Conservation (phyloP, 2,329 filamentous ascomycete species). For the Emmonsia crescens region DNA sequence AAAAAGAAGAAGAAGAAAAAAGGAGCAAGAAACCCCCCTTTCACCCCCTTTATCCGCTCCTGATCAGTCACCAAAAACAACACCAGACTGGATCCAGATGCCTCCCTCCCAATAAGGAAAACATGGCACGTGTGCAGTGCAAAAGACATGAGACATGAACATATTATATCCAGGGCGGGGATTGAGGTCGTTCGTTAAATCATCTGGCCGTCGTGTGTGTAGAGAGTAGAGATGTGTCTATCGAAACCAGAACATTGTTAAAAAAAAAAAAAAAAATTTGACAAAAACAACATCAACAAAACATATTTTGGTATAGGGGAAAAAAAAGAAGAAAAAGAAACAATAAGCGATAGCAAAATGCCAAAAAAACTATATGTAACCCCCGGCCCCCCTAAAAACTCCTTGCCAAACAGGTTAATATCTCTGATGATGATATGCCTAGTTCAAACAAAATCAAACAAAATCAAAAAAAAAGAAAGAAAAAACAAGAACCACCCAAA, state of each 20-base stretch:
- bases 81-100: no score
- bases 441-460: not conserved
- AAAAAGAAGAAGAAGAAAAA: no score
- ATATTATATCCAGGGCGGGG: no score
- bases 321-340: not conserved
- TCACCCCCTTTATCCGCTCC: no score
- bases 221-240: constrained; percentile 18
- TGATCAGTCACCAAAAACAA: no score
- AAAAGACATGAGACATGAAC: no score
- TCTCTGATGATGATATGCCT: constrained; percentile 1
- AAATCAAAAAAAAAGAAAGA: not conserved
- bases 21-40: no score
- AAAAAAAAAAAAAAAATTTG: not conserved
- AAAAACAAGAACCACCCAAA: not conserved
- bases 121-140: no score
- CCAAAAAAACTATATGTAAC: constrained; percentile 15
- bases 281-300: constrained; percentile 9
- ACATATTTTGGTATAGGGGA: not conserved
- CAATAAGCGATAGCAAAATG: constrained; percentile 10
- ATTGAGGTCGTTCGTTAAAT: constrained; percentile 18
- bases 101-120: no score
- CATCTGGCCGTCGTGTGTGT: constrained; percentile 8
- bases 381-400: not conserved
- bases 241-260: constrained; percentile 4
- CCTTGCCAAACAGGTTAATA: not conserved